Evolutionary conservation across 805 yeast genomes (phyloP).

Genomic region (Yamadazyma takamatsuzukensis): DNA sequence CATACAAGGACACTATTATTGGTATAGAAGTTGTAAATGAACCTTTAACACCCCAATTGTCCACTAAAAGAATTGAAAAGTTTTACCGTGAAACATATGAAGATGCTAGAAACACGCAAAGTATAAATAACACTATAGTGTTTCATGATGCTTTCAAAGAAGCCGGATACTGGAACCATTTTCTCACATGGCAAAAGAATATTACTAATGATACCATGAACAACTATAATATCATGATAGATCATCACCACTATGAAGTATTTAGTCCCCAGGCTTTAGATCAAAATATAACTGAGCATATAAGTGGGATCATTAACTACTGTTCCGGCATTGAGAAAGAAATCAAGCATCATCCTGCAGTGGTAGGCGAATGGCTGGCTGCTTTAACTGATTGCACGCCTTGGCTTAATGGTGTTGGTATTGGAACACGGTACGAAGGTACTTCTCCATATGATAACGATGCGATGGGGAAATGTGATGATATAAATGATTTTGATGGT

Average conservation of each 20-base stretch:
- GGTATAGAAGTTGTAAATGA: conserved; percentile 42
- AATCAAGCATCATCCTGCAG: conserved; percentile 41
- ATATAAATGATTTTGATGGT: conserved; percentile 30
- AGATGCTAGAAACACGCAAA: conserved; percentile 28
- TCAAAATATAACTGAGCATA: conserved; percentile 27
- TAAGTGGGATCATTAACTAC: conserved; percentile 27
- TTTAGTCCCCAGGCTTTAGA: conserved; percentile 25
- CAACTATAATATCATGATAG: conserved; percentile 33
- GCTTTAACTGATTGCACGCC: conserved; percentile 69
- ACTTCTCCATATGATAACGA: conserved; percentile 23
- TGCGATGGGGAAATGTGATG: conserved; percentile 43
- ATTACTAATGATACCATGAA: conserved; percentile 15
- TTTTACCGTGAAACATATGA: conserved; percentile 28
- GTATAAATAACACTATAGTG: conserved; percentile 42
- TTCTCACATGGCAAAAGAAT: conserved; percentile 12
- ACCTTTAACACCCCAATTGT: conserved; percentile 28
- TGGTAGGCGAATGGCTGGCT: conserved; percentile 74
- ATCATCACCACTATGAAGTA: conserved; percentile 41
- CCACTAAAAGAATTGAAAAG: conserved; percentile 18
- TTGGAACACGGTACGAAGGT: conserved; percentile 61
- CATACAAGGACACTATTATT: conserved; percentile 29
- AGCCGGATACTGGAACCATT: conserved; percentile 51
- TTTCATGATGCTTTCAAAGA: conserved; percentile 66
- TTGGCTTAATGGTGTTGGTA: conserved; percentile 67
- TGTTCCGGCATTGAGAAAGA: conserved; percentile 31